phyloP scores from a whole-genome alignment of 441 rosid genomes.

The Erodium chrysanthum region DNA sequence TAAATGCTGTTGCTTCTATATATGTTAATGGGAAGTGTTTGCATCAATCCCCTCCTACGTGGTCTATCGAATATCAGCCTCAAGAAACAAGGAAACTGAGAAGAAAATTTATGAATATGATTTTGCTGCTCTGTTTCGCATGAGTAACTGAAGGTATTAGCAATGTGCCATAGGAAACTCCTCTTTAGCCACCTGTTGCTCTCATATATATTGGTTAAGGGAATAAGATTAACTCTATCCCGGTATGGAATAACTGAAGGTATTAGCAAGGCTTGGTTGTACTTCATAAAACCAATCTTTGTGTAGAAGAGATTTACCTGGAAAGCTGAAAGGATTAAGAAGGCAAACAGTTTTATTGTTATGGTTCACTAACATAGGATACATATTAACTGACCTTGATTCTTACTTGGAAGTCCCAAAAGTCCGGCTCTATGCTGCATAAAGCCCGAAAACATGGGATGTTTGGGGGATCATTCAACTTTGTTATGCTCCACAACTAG shows the following conservation, averaged over 20 bases:
- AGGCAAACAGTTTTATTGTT: neutral
- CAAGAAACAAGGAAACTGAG: neutral
- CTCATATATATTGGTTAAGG: neutral
- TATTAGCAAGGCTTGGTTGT: neutral
- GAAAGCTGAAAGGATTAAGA: neutral
- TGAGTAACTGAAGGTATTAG: neutral
- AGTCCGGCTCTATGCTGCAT: neutral
- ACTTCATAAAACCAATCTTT: neutral
- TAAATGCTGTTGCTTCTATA: neutral
- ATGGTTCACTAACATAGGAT: neutral
- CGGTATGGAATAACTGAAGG: neutral
- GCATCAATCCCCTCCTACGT: neutral
- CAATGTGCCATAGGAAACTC: neutral
- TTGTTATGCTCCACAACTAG: neutral
- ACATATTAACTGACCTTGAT: neutral
- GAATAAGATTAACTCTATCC: neutral
- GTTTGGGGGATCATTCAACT: neutral
- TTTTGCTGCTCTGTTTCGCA: neutral
- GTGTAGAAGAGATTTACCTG: neutral
- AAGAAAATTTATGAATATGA: neutral
- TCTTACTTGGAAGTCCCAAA: neutral
- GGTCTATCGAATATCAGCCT: neutral
- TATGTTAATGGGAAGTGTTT: neutral
- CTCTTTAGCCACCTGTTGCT: neutral
- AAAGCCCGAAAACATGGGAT: neutral